phyloP scores from a whole-genome alignment of 2,329 filamentous ascomycete genomes.

The Annulohypoxylon truncatum region DNA sequence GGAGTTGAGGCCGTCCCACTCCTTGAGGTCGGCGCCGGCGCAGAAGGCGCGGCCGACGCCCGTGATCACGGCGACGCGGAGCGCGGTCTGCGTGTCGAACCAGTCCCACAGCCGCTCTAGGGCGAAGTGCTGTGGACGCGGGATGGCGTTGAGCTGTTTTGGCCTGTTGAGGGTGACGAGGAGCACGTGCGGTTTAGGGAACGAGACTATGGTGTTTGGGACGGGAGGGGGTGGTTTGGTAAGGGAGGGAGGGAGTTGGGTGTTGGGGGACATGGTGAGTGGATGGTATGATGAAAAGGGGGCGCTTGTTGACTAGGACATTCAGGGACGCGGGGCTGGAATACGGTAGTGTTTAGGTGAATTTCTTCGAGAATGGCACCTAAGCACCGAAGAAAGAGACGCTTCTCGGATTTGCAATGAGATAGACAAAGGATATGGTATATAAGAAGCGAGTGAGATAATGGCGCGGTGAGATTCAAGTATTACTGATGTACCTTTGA shows the following conservation, averaged over 20 bases:
- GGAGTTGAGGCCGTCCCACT: slow-evolving; percentile 65
- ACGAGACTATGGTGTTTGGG: slow-evolving; percentile 58
- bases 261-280: slow-evolving; percentile 19
- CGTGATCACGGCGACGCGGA: slow-evolving; percentile 73
- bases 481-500: not conserved
- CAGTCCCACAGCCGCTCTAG: slow-evolving; percentile 65
- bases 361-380: not conserved
- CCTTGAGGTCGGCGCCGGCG: slow-evolving; percentile 75
- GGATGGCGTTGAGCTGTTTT: slow-evolving; percentile 68
- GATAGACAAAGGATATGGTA: not conserved
- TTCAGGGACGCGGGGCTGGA: not conserved
- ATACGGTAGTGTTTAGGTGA: not conserved
- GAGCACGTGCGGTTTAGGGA: slow-evolving; percentile 65
- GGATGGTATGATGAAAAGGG: slow-evolving; percentile 4
- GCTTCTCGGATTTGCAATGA: not conserved
- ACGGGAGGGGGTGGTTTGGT: slow-evolving; percentile 56
- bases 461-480: not conserved
- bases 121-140: slow-evolving; percentile 59
- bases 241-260: slow-evolving; percentile 46
- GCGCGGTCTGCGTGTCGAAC: slow-evolving; percentile 70
- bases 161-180: slow-evolving; percentile 71
- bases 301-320: not conserved
- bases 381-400: not conserved
- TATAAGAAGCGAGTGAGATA: not conserved
- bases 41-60: slow-evolving; percentile 74